Evolutionary conservation across 106 monocot species (phyloP).

Genomic region (Dioscorea dumetorum): DNA sequence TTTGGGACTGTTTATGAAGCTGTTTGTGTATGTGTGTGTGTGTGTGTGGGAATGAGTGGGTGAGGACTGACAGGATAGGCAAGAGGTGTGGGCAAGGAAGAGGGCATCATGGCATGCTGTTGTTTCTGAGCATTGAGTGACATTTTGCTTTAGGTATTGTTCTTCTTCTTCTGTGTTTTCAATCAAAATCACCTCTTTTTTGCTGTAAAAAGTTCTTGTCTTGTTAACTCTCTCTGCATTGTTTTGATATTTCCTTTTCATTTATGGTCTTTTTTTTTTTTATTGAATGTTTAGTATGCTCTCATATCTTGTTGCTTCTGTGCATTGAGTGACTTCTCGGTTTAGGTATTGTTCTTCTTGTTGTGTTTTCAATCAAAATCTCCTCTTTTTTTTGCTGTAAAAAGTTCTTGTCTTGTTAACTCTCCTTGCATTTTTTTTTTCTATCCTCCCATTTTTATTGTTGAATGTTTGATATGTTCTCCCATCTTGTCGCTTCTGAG

Average conservation of each 20-base stretch:
- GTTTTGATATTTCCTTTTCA: neutral
- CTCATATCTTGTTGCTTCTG: neutral
- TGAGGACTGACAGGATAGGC: slow-evolving; percentile 12
- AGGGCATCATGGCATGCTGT: slow-evolving; percentile 11
- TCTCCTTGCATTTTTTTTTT: neutral
- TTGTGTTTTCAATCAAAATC: neutral
- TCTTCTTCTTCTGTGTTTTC: neutral
- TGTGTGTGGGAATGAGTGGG: neutral
- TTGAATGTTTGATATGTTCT: neutral
- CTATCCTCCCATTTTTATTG: neutral
- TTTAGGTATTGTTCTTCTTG: neutral
- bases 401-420: neutral
- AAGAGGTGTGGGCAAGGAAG: slow-evolving; percentile 10
- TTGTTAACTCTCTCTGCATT: neutral
- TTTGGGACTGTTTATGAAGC: neutral
- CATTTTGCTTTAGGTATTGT: neutral
- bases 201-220: neutral
- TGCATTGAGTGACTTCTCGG: neutral
- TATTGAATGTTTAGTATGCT: neutral
- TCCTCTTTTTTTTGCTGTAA: neutral
- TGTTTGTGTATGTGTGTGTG: neutral
- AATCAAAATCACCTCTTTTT: neutral
- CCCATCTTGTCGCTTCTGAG: neutral
- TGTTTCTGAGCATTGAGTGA: slow-evolving; percentile 4
- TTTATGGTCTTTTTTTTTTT: neutral